Conservation (phyloP, 2,329 filamentous ascomycete genomes). For the Uncinocarpus reesii region DNA sequence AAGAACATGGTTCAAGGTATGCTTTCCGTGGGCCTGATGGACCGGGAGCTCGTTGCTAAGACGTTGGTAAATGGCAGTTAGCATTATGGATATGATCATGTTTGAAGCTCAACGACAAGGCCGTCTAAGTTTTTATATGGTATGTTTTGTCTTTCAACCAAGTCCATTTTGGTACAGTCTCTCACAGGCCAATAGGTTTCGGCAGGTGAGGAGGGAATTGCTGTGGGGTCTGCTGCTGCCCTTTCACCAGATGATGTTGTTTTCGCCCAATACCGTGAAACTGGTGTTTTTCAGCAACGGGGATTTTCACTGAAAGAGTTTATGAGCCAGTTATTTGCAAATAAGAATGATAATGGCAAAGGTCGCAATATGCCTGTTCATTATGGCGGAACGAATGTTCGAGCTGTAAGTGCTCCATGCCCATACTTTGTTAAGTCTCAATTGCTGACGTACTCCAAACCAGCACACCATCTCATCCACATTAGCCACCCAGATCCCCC, state of each 20-base stretch:
- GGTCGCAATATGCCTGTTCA: constrained; percentile 97
- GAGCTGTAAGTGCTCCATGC: constrained; percentile 50
- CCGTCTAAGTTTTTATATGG: constrained; percentile 95
- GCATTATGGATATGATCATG: constrained; percentile 95
- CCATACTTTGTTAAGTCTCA: not conserved
- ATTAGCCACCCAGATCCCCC: constrained; percentile 78
- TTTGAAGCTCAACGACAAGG: constrained; percentile 95
- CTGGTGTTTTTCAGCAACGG: constrained; percentile 79
- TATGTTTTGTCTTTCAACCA: constrained; percentile 27
- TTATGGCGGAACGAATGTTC: constrained; percentile 73
- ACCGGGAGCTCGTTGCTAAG: not conserved
- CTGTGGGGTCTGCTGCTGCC: constrained; percentile 77
- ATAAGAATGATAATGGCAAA: constrained; percentile 64
- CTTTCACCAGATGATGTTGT: constrained; percentile 76
- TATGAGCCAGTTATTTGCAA: constrained; percentile 92
- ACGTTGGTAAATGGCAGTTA: constrained; percentile 36
- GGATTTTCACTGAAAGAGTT: constrained; percentile 82
- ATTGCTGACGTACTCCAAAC: not conserved
- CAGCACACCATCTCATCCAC: constrained; percentile 79
- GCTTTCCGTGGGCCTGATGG: not conserved
- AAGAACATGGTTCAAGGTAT: constrained; percentile 52
- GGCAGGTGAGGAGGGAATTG: constrained; percentile 87
- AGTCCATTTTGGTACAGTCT: not conserved
- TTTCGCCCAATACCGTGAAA: constrained; percentile 90
- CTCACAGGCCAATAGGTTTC: constrained; percentile 45